Evolutionary conservation across 129 eudicot species (phyloP), one percentile per base, ranked within the genome.

Genomic region (Flaveria brownii): DNA sequence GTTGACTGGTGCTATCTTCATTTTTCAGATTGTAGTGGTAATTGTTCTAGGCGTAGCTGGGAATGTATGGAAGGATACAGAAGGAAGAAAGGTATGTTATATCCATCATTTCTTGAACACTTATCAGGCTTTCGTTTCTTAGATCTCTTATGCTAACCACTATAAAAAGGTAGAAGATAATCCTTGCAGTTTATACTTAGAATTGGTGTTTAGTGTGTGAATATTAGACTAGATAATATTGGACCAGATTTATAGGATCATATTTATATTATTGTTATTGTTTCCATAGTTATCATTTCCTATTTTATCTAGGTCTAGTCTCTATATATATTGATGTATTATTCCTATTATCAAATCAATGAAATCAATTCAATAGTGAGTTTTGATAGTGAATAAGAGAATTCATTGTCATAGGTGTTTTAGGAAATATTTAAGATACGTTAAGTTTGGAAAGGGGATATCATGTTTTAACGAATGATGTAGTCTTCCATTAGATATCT

Each of bases 21-120:
- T 91, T 74, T 94, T 94, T 61, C 99, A 94, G 84, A 94, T 91
- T 77, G 97, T 91, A 28, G 97, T 94, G 72, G 99, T 94, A 14
- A 83, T 90, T 82, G 97, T 94, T 79, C 84, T 94, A 41, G 99
- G 97, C 52, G 85, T 94, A 63, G 93, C 99, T 75, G 99, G 98
- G 54, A 94, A 94, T 85, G 87, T 94, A 69, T 94, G 97, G 99
- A 94, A 87, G 90, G 93, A 91, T 78, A 89, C 97, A 10, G 97
- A 94, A 91, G 97, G 96, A 42, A 87, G 90, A 80, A 94, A 94
- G 99, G 99, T 91, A 77, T 74, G 76, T 64, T 11, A 41, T 23
- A 14, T 55, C 56, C 68, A 36, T 39, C 66, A 67, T 55, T 52
- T 54, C 68, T n/a, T 22, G 42, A 73, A 73, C 68, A 15, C 11